A percentile compares a stretch with the other conserved stretches of the same genome.
These are phyloP conservation scores for Phytomonas serpens DNA, from an alignment of 208 protist species.

Conservation along the genomic window DNA sequence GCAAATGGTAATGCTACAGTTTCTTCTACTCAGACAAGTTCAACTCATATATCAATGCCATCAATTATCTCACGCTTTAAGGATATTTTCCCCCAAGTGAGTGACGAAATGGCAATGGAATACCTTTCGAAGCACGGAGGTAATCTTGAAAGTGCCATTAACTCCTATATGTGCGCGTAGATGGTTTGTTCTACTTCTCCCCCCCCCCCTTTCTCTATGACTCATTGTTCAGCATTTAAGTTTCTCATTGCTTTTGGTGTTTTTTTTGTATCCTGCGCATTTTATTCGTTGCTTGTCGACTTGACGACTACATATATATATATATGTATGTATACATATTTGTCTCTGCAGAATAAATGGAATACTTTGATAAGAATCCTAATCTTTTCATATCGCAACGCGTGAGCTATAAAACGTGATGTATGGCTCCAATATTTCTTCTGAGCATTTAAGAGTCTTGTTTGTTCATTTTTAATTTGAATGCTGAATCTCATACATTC, in stretches of 20 bases:
- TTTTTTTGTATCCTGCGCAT: neutral
- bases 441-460: neutral
- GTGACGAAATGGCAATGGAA: neutral
- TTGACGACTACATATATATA: neutral
- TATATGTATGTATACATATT: neutral
- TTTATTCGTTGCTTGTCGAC: neutral
- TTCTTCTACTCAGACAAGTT: neutral
- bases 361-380: neutral
- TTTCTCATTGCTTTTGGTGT: neutral
- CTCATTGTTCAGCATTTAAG: neutral
- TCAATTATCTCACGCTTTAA: slow-evolving; percentile 2
- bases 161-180: slow-evolving; percentile 2
- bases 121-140: neutral
- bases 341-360: neutral
- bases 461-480: slow-evolving; percentile 4
- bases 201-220: neutral
- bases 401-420: neutral
- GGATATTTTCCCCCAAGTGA: slow-evolving; percentile 5
- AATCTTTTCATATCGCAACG: neutral
- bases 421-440: neutral
- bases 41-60: neutral
- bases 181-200: neutral
- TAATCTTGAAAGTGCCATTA: neutral
- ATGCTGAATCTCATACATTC: neutral
- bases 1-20: neutral